phyloP scores from a whole-genome alignment of 495 filamentous ascomycete species.

The Hypoxylon fuscum region DNA sequence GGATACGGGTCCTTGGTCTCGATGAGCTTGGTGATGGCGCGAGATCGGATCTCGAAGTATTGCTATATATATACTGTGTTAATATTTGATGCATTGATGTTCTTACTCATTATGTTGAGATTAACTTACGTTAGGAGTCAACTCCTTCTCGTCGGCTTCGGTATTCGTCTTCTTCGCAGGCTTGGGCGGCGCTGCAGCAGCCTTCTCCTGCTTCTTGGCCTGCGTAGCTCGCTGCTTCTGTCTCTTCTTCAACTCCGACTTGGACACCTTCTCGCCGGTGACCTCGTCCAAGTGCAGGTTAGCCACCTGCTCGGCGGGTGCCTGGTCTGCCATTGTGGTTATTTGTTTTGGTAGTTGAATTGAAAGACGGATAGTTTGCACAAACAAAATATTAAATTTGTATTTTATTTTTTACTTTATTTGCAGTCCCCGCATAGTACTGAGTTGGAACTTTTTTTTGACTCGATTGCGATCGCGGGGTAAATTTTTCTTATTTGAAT shows the following conservation, averaged over 20 bases:
- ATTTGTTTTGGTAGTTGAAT: neutral
- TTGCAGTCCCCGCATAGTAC: neutral
- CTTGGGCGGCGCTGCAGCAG: conserved; percentile 75
- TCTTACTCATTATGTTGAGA: conserved; percentile 54
- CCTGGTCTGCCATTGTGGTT: conserved; percentile 24
- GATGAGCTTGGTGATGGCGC: conserved; percentile 84
- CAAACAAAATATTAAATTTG: conserved; percentile 2
- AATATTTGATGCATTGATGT: conserved; percentile 11
- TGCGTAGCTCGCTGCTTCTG: conserved; percentile 90
- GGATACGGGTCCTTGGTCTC: conserved; percentile 83
- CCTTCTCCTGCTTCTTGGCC: conserved; percentile 87
- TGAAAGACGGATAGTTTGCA: neutral
- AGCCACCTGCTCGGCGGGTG: conserved; percentile 63
- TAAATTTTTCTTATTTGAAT: conserved; percentile 33
- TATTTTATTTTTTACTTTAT: no score
- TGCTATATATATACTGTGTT: conserved; percentile 63
- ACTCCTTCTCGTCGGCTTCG: conserved; percentile 74
- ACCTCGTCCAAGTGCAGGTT: conserved; percentile 85
- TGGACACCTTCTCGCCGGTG: conserved; percentile 84
- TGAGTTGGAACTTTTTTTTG: conserved; percentile 15
- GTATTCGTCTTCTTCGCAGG: conserved; percentile 75
- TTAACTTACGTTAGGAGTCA: conserved; percentile 79
- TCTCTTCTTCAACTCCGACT: conserved; percentile 93
- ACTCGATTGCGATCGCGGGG: conserved; percentile 30
- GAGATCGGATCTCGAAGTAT: conserved; percentile 97